Base-by-base conservation (phyloP, 1,139 yeast species). In the Yamadazyma trypodendri region DNA sequence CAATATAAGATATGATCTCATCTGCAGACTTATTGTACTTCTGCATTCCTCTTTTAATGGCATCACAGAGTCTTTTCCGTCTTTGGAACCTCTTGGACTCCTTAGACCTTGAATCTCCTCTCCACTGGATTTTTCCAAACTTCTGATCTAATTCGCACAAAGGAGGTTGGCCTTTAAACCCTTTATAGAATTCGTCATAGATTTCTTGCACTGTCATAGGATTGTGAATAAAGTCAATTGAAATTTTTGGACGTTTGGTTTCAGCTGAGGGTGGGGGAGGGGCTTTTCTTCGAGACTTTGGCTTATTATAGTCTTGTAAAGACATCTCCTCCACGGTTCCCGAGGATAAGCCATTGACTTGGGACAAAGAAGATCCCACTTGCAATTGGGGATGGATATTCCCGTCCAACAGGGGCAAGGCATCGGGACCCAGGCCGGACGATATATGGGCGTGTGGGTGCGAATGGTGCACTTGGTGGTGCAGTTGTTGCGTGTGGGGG, bases 31-130 rank as follows among this genome's bases (percentile, higher is more conserved):
- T 69, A 34, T 61, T 66, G 48, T 65, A 70, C 47, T 68, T 69
- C 17, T 53, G 53, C 57, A 64, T 61, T 1, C 76, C 75, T 23
- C 71, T 50, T 32, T 65, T 66, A 29, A 71, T 67, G 21, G 75
- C 73, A 45, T 71, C 75, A 43, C 73, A 68, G 32, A 71, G 52
- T 50, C 71, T 64, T 47, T 69, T 70, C 31, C 77, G 54, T 45
- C 77, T 54, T 50, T 71, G 77, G 50, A 51, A 71, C 42, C 77
- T 52, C 50, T 71, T 71, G 28, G 68, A 61, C 40, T 70, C 75
- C 47, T 71, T 71, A n/a, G 74, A 65, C 31, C 76, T 49, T 9
- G 72, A 65, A 50, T 70, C 75, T 17, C 77, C 77, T 41, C 77
- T 54, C 77, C 77, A 71, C 39, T 65, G 66, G 44, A 63, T 63